These are phyloP conservation scores for Fusarium acutatum DNA, from an alignment of 2,329 filamentous ascomycete genomes.

Conservation along the genomic window DNA sequence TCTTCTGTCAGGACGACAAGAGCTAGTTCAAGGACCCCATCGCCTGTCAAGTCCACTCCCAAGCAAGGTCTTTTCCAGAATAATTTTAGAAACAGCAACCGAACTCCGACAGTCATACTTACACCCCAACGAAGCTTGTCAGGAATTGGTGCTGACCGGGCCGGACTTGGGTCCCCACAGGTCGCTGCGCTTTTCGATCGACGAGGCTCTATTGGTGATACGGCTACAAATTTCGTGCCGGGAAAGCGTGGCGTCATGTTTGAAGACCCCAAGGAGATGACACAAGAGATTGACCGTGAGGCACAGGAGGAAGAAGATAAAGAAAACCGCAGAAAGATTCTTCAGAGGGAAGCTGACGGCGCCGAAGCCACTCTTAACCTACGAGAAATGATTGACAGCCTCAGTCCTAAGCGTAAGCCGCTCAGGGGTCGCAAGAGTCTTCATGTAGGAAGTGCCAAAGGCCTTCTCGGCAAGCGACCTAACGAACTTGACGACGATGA, in stretches of 20 bases:
- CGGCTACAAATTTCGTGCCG: conserved; percentile 70
- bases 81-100: conserved; percentile 61
- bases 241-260: conserved; percentile 65
- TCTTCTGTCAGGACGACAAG: conserved; percentile 13
- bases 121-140: conserved; percentile 66
- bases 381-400: conserved; percentile 78
- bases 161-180: conserved; percentile 78
- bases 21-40: conserved; percentile 35
- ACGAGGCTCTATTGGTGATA: conserved; percentile 75
- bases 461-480: conserved; percentile 78
- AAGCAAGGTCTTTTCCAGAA: conserved; percentile 60
- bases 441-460: conserved; percentile 76
- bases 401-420: conserved; percentile 78
- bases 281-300: conserved; percentile 70
- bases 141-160: conserved; percentile 73
- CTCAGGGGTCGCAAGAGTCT: conserved; percentile 78
- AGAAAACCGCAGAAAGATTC: conserved; percentile 65
- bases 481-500: conserved; percentile 71
- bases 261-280: conserved; percentile 69
- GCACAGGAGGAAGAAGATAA: conserved; percentile 65
- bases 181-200: conserved; percentile 76
- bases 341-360: conserved; percentile 59
- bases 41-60: conserved; percentile 37
- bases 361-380: conserved; percentile 71
- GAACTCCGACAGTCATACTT: conserved; percentile 70